Percentiles rank a stretch among this genome's conserved stretches.
phyloP scores from a whole-genome alignment of 192 early-diverging fungal species.

The Dispira simplex region DNA sequence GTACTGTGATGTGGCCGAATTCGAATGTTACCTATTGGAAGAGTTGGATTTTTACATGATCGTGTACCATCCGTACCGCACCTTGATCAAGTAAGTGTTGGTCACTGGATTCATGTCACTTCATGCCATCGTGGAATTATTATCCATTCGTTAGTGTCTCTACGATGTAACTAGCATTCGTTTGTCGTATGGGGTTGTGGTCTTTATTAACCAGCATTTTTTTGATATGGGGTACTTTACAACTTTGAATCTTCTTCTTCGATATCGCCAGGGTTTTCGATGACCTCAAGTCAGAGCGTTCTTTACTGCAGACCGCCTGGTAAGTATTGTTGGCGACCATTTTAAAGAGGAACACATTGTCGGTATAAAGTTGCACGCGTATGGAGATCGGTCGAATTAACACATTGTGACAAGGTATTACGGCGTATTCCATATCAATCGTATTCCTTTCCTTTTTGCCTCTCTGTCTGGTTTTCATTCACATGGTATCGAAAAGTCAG shows the following conservation, averaged over 20 bases:
- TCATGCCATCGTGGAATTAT: no score
- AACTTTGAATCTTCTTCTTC: conserved; percentile 4
- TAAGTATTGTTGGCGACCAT: conserved; percentile 11
- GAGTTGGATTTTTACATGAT: conserved; percentile 83
- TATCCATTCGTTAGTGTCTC: no score
- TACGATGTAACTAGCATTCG: neutral
- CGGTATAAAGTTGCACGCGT: no score
- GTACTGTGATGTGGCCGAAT: conserved; percentile 66
- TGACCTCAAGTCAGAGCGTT: conserved; percentile 18
- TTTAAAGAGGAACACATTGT: no score
- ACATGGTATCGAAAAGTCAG: no score
- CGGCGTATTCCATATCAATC: no score
- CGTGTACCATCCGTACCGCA: conserved; percentile 77
- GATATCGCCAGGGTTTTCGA: conserved; percentile 16
- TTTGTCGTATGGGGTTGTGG: neutral
- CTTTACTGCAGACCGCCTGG: conserved; percentile 31
- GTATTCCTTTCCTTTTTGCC: no score
- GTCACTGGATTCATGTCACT: neutral
- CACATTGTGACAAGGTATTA: no score
- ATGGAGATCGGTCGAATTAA: no score
- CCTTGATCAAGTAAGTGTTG: conserved; percentile 50
- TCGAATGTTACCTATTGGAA: conserved; percentile 84
- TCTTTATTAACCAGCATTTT: neutral
- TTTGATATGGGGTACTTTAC: neutral
- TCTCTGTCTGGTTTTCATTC: no score